phyloP scores from a whole-genome alignment of 345 rosid genomes.

The Moricandia moricandioides region DNA sequence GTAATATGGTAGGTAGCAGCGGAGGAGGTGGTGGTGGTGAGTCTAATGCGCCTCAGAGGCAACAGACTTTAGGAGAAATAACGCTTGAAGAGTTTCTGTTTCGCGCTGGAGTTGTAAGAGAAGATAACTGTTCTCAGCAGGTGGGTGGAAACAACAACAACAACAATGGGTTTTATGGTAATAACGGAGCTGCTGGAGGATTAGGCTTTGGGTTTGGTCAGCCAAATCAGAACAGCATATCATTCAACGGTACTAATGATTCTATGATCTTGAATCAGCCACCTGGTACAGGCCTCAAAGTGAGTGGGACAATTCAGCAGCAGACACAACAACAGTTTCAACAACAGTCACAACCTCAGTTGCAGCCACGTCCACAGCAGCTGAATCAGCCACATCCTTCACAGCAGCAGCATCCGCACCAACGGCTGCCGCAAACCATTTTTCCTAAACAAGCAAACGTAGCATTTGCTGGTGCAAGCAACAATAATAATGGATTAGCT shows the following conservation, averaged over 20 bases:
- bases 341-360: constrained; percentile 22
- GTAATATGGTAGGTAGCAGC: constrained; percentile 35
- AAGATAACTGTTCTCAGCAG: constrained; percentile 49
- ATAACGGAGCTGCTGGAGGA: constrained; percentile 36
- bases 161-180: constrained; percentile 44
- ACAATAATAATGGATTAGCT: constrained; percentile 44
- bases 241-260: constrained; percentile 37
- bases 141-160: constrained; percentile 33
- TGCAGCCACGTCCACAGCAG: constrained; percentile 27
- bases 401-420: constrained; percentile 14
- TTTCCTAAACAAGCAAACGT: constrained; percentile 62
- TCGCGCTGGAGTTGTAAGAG: constrained; percentile 83
- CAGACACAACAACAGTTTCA: background rate
- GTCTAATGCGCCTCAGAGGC: constrained; percentile 46
- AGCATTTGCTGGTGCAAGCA: constrained; percentile 52
- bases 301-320: constrained; percentile 42
- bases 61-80: constrained; percentile 66
- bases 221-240: constrained; percentile 46
- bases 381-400: constrained; percentile 9
- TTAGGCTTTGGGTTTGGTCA: constrained; percentile 60
- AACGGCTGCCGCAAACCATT: constrained; percentile 39
- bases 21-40: constrained; percentile 40
- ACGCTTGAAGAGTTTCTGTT: constrained; percentile 89
- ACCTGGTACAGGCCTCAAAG: constrained; percentile 45
- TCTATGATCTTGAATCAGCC: constrained; percentile 44